Conservation (phyloP, 495 filamentous ascomycete genomes). For the Neurospora sp. region DNA sequence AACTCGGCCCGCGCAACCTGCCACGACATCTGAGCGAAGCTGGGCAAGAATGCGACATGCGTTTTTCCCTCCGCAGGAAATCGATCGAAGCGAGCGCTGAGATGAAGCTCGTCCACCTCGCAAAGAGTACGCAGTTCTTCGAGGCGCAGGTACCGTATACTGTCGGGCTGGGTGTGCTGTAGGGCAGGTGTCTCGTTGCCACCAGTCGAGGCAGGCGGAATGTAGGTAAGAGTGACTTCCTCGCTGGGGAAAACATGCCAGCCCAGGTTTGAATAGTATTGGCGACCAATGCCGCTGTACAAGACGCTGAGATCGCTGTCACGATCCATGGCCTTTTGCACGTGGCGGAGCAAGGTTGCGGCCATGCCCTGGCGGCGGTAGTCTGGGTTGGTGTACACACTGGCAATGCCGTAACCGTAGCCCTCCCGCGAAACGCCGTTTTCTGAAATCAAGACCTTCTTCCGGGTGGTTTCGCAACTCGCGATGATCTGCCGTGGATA, state of each 20-base stretch:
- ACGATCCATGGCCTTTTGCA: slow-evolving; percentile 36
- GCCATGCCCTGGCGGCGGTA: slow-evolving; percentile 72
- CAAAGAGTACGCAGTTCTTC: slow-evolving; percentile 46
- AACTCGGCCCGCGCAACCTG: slow-evolving; percentile 77
- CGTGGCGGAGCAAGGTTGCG: slow-evolving; percentile 38
- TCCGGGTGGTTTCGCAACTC: slow-evolving; percentile 72
- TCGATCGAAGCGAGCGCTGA: slow-evolving; percentile 23
- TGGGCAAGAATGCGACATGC: slow-evolving; percentile 59
- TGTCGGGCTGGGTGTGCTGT: slow-evolving; percentile 3
- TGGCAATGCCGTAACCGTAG: slow-evolving; percentile 65
- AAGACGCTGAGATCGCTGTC: slow-evolving; percentile 55
- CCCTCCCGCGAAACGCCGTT: slow-evolving; percentile 44
- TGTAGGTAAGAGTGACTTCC: slow-evolving; percentile 54
- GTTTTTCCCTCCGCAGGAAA: slow-evolving; percentile 23
- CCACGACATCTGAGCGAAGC: slow-evolving; percentile 64
- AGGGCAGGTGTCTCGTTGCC: slow-evolving; percentile 4
- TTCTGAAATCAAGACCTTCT: slow-evolving; percentile 48
- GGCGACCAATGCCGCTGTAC: slow-evolving; percentile 85
- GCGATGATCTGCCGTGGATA: slow-evolving; percentile 46
- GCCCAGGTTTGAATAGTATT: slow-evolving; percentile 68
- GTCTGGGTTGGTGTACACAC: slow-evolving; percentile 66
- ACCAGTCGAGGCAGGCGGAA: slow-evolving; percentile 1
- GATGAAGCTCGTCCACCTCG: slow-evolving; percentile 37
- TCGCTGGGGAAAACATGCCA: slow-evolving; percentile 63
- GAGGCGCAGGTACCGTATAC: slow-evolving; percentile 24